Base-by-base conservation (phyloP, 2,329 filamentous ascomycete genomes). In the Capronia epimyces region DNA sequence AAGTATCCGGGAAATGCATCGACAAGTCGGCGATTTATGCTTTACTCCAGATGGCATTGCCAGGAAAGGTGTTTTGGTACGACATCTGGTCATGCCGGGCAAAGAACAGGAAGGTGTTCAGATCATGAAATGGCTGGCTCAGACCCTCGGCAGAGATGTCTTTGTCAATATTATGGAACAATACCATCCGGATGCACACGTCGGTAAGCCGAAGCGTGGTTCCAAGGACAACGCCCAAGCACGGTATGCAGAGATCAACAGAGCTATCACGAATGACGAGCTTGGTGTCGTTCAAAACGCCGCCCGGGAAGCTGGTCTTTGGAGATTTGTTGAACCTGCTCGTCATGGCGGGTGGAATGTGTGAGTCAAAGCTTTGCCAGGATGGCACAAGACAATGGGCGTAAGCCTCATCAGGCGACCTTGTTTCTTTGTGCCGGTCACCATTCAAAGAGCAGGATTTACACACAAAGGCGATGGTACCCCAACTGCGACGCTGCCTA, bases 161-260 rank as follows among this genome's bases (percentile, higher is more conserved):
- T 91, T 90, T 67, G 79, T 93, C 53, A 84, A 94, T 64, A 83
- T 94, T 58, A 93, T 93, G 87, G 87, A 94, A 68, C 88, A 94
- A 68, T 93, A 93, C 63, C 82, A 82, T 56, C 87, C 87, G 0
- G 80, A 86, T 57, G 88, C 86, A 0, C 82, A 94, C 66, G 88
- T 94, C 1, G 88, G 88, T 2, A 91, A 89, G 70, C 71, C 74
- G 47, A 80, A 71, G 60, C 70, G 73, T 50, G 57, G 57, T 49
- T 46, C 53, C 31, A 56, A 65, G 10, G 60, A 61, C 2, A 64
- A 66, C 3, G 69, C 73, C 2, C 69, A 78, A 51, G 74, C 84
- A 3, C 73, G 86, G 25, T 93, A 91, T 67, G 74, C 76, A 15
- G 87, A 93, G 34, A 87, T 93, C 63, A 91, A 93, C 65, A 80